Evolutionary conservation across 208 protist genomes (phyloP), one percentile per base, ranked within the genome.

Genomic region (Crithidia fasciculata): DNA sequence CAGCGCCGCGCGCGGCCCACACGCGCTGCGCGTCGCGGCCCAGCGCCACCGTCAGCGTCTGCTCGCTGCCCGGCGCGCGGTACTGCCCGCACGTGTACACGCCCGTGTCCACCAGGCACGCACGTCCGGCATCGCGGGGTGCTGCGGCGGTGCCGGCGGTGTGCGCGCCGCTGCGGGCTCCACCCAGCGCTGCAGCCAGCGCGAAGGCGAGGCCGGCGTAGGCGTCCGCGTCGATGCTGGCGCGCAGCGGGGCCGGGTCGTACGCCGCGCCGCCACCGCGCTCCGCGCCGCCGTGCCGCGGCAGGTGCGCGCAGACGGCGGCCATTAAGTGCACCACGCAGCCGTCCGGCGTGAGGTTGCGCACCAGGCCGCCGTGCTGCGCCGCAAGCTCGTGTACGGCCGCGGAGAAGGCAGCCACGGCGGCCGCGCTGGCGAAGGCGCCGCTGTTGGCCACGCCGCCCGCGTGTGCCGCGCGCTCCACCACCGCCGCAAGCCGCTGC

Each of bases 1-100:
- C 54, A 18, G 52, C 37, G 56, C 66, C 40, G 75, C 39, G 78
- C 44, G 18, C 53, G 44, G 45, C 78, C 73, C 37, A 86, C 19
- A 72, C 58, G 45, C 64, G 67, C 49, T 61, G 47, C 63, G 69
- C 57, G 66, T 84, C 71, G 53, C 78, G 77, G 57, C 81, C 77
- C 5, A 69, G 52, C 16, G 71, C 68, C 45, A 76, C 59, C 73
- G 64, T 64, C 52, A 71, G 69, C 39, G 53, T 76, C 59, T 71
- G 72, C 58, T 64, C 60, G 61, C 39, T 55, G 57, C 50, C 60
- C 19, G 36, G 16, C 52, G 58, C 41, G 57, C 66, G 37, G 57
- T 66, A 61, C 56, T 67, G 71, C 45, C 77, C 62, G 44, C 61
- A 72, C 37, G 47, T 52, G 49, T 78, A 78, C 39, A 50, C 28